Conservation (phyloP, 306 rosid species). For the Pyrus communis region DNA sequence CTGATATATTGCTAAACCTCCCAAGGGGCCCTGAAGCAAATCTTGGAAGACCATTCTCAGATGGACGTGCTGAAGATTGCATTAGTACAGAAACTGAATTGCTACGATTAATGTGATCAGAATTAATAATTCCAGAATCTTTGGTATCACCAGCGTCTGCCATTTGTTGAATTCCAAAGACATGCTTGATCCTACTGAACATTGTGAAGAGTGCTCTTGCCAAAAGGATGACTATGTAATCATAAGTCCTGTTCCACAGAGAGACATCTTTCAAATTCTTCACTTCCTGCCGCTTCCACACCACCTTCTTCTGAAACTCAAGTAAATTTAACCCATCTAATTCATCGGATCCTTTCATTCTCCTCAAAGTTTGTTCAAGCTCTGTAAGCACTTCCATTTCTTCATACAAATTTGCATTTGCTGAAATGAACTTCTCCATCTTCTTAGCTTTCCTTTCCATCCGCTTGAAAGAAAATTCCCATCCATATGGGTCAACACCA, state of each 20-base stretch:
- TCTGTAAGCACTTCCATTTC: constrained; percentile 91
- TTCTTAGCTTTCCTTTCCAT: constrained; percentile 86
- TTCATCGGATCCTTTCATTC: constrained; percentile 63
- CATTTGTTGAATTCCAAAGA: constrained; percentile 59
- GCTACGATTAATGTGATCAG: constrained; percentile 49
- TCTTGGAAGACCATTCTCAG: constrained; percentile 44
- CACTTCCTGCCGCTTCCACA: constrained; percentile 74
- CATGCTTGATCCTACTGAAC: constrained; percentile 60
- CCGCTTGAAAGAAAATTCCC: constrained; percentile 61
- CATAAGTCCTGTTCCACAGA: constrained; percentile 80
- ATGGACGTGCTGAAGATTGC: constrained; percentile 52
- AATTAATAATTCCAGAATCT: constrained; percentile 28
- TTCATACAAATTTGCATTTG: constrained; percentile 77
- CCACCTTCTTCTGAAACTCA: constrained; percentile 77
- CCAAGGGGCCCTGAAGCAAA: constrained; percentile 92
- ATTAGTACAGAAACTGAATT: constrained; percentile 65
- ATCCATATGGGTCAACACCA: constrained; percentile 59
- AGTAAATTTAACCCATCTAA: constrained; percentile 36
- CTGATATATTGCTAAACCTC: constrained; percentile 33
- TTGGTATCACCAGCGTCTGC: constrained; percentile 28
- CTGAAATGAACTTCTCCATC: constrained; percentile 73
- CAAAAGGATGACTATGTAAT: constrained; percentile 57
- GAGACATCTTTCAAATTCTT: constrained; percentile 61
- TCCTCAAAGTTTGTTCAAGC: constrained; percentile 72
- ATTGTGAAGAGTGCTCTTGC: constrained; percentile 78